phyloP scores from a whole-genome alignment of 176 grass and related monocot species.

The Oryza punctata region DNA sequence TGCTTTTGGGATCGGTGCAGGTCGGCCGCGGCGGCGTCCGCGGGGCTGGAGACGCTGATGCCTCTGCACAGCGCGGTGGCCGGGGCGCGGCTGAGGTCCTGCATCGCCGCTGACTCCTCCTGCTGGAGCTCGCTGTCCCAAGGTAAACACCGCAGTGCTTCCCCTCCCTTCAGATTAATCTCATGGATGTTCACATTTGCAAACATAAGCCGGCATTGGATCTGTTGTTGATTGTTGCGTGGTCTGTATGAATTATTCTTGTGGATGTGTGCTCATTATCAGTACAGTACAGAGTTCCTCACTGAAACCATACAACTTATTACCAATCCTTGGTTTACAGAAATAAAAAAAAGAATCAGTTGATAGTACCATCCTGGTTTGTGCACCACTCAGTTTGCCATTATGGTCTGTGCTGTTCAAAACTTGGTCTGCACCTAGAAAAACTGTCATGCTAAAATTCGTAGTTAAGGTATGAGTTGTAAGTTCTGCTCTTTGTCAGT shows the following conservation, averaged over 20 bases:
- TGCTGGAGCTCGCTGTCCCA: conserved; percentile 71
- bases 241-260: background rate
- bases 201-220: background rate
- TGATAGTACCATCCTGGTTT: background rate
- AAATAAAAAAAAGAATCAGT: background rate
- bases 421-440: background rate
- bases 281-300: background rate
- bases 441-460: background rate
- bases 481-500: background rate
- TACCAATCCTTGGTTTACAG: background rate
- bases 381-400: background rate
- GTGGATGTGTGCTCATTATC: background rate
- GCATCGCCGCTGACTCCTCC: conserved; percentile 47
- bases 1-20: background rate
- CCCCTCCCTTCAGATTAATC: background rate
- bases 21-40: conserved; percentile 33
- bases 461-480: background rate
- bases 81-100: conserved; percentile 54
- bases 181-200: background rate
- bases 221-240: background rate
- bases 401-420: background rate
- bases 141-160: conserved; percentile 4
- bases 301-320: background rate
- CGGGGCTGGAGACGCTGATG: conserved; percentile 50
- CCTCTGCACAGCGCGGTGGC: conserved; percentile 54